Evolutionary conservation across 768 basidiomycete species (phyloP).

Genomic region (Tylopilus sp.): DNA sequence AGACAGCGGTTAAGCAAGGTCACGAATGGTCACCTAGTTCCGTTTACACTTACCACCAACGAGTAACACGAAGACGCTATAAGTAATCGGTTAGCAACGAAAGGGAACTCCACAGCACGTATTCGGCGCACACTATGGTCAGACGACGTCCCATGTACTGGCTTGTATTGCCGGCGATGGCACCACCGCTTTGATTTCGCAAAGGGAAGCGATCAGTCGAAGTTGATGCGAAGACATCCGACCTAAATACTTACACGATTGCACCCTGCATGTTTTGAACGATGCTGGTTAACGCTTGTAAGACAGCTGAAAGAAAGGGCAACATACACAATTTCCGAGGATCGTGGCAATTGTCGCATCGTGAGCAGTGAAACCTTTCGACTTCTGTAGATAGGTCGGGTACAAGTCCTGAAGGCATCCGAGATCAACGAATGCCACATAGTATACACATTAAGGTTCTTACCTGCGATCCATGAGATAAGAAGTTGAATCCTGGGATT

Average conservation of each 20-base stretch:
- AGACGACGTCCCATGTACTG: slow-evolving; percentile 83
- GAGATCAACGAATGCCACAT: background rate
- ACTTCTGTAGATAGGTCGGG: slow-evolving; percentile 66
- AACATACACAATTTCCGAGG: slow-evolving; percentile 65
- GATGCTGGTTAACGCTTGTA: background rate
- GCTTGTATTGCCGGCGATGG: slow-evolving; percentile 64
- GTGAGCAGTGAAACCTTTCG: slow-evolving; percentile 58
- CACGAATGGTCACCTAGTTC: background rate
- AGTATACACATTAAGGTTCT: background rate
- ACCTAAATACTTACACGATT: slow-evolving; percentile 34
- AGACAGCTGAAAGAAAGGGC: background rate
- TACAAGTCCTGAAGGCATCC: slow-evolving; percentile 55
- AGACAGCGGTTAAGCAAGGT: background rate
- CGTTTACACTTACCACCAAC: slow-evolving; percentile 21
- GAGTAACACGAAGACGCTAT: slow-evolving; percentile 23
- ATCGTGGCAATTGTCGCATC: slow-evolving; percentile 75
- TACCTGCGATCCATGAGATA: slow-evolving; percentile 70
- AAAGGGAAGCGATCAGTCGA: background rate
- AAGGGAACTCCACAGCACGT: background rate
- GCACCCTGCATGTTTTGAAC: slow-evolving; percentile 35
- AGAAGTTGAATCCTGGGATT: slow-evolving; percentile 64
- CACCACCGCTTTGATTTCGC: slow-evolving; percentile 57
- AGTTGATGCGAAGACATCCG: slow-evolving; percentile 5
- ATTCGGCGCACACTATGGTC: slow-evolving; percentile 52
- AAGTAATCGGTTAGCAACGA: background rate